Conservation (phyloP, 257 asterid species). For the Nyctanthes arbortristis region DNA sequence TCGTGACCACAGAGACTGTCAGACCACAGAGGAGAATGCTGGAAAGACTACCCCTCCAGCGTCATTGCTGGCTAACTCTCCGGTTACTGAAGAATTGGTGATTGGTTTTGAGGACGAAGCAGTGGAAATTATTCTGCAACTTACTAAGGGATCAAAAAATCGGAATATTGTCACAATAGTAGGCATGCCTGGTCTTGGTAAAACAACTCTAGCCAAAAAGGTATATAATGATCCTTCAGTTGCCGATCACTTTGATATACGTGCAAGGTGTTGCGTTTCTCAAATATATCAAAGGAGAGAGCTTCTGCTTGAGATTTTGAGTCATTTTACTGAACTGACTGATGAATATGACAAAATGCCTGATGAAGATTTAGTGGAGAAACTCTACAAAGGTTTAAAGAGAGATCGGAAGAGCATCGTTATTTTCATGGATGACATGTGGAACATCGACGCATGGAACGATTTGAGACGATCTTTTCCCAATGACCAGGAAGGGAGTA, state of each 20-base stretch:
- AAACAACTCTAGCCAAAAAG: conserved; percentile 28
- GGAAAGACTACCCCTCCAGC: too few species aligned
- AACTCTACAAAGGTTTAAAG: background rate
- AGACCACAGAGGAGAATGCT: too few species aligned
- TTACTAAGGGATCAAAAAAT: conserved; percentile 6
- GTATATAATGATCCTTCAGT: too few species aligned
- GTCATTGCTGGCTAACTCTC: too few species aligned
- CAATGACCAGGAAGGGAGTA: conserved; percentile 5
- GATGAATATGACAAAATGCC: background rate
- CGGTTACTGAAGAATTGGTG: too few species aligned
- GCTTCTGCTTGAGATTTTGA: conserved; percentile 22
- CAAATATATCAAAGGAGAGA: conserved; percentile 11
- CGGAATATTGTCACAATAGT: conserved; percentile 17
- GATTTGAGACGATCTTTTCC: conserved; percentile 11
- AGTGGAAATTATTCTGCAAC: conserved; percentile 12
- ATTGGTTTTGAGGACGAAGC: conserved; percentile 31
- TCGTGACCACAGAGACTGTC: too few species aligned
- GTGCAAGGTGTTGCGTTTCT: conserved; percentile 26
- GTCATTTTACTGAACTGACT: conserved; percentile 13
- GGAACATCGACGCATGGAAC: conserved; percentile 4
- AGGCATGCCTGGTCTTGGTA: conserved; percentile 35
- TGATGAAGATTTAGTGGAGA: conserved; percentile 3
- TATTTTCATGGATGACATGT: conserved; percentile 14
- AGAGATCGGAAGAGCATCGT: conserved; percentile 10
- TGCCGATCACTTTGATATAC: conserved; percentile 14